A percentile compares a stretch with the other conserved stretches of the same genome.
Evolutionary conservation across 2,329 filamentous ascomycete genomes (phyloP).

Genomic region (Ophiostoma himal-ulmi): DNA sequence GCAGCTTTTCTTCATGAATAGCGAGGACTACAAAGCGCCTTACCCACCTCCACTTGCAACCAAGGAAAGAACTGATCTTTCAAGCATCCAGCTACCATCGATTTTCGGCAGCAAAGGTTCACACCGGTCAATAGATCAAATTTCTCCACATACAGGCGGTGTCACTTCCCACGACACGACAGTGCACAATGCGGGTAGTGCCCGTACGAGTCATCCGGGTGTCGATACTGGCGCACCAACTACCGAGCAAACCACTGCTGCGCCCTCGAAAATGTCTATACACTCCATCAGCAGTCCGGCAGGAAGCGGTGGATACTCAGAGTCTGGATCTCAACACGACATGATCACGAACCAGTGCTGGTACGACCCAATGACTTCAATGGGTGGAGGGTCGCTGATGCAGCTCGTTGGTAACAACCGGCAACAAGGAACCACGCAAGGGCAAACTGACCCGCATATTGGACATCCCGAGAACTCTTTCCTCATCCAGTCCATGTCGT

Average conservation of each 20-base stretch:
- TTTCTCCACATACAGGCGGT: neutral
- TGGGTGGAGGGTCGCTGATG: slow-evolving; percentile 6
- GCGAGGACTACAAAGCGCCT: neutral
- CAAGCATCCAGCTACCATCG: neutral
- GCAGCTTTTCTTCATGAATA: neutral
- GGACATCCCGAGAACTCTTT: neutral
- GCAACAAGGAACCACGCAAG: neutral
- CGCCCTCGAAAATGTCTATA: slow-evolving; percentile 3
- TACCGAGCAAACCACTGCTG: neutral
- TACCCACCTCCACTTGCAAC: slow-evolving; percentile 6
- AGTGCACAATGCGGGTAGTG: neutral
- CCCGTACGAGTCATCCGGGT: neutral
- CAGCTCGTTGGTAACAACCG: neutral
- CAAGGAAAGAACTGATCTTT: neutral
- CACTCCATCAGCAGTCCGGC: slow-evolving; percentile 5
- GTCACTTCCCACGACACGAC: neutral
- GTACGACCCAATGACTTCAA: neutral
- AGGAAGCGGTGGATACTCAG: neutral
- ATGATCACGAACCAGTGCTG: neutral
- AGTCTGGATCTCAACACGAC: neutral
- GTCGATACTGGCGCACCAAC: neutral
- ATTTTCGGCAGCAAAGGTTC: slow-evolving; percentile 5
- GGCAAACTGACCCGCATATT: neutral
- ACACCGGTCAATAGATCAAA: neutral
- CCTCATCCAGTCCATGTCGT: slow-evolving; percentile 9